Conservation (phyloP, 2,329 filamentous ascomycete species). For the Stemphylium lycopersici region DNA sequence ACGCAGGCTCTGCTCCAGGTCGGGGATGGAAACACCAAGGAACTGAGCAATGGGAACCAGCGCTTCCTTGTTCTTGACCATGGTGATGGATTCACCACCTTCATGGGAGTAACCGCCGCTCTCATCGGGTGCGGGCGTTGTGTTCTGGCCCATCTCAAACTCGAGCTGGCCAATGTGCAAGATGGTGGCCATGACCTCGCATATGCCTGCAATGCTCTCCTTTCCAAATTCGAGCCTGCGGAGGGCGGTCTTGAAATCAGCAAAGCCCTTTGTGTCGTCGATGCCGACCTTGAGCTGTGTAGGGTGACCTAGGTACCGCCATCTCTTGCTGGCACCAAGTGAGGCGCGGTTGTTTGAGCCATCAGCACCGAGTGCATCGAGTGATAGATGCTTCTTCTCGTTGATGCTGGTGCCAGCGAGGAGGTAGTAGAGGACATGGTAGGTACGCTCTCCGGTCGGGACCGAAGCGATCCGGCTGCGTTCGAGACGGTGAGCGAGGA, state of each 20-base stretch:
- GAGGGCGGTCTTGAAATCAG: constrained; percentile 95
- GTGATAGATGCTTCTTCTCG: constrained; percentile 83
- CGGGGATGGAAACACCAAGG: constrained; percentile 79
- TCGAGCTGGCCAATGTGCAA: constrained; percentile 98
- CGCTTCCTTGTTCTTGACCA: constrained; percentile 92
- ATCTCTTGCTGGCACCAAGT: constrained; percentile 73
- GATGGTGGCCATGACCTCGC: constrained; percentile 90
- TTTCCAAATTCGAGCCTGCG: constrained; percentile 93
- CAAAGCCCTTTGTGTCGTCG: constrained; percentile 93
- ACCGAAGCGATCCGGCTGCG: constrained; percentile 89
- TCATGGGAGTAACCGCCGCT: constrained; percentile 97
- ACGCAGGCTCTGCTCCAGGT: constrained; percentile 85
- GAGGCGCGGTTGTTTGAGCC: constrained; percentile 62
- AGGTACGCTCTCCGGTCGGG: constrained; percentile 94
- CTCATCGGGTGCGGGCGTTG: constrained; percentile 80
- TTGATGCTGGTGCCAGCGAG: constrained; percentile 88
- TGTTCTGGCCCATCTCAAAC: constrained; percentile 82
- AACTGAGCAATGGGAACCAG: constrained; percentile 90
- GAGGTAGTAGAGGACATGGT: constrained; percentile 95
- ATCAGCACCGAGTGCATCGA: constrained; percentile 59
- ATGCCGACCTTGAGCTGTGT: constrained; percentile 97
- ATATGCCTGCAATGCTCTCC: constrained; percentile 94
- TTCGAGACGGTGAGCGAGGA: constrained; percentile 91
- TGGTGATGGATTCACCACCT: constrained; percentile 82
- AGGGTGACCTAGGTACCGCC: constrained; percentile 95